Conservation (phyloP, 208 protist genomes). For the Trypanosomatidae sp. region DNA sequence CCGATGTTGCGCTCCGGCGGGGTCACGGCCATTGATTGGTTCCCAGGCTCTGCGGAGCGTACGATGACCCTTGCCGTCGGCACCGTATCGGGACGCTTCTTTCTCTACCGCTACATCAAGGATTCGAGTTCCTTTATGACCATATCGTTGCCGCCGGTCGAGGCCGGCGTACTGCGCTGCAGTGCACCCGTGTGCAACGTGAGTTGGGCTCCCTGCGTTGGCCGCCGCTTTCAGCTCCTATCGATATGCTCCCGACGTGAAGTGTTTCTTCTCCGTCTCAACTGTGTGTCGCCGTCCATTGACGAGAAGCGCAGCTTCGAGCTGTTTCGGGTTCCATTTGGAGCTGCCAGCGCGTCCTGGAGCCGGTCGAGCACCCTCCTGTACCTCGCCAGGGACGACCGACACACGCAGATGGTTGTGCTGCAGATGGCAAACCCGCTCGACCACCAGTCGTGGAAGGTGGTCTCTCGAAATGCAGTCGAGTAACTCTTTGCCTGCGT, state of each 20-base stretch:
- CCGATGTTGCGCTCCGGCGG: conserved; percentile 37
- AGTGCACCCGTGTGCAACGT: conserved; percentile 62
- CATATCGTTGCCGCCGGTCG: conserved; percentile 35
- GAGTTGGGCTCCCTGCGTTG: conserved; percentile 74
- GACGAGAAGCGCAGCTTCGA: conserved; percentile 54
- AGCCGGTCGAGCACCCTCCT: conserved; percentile 73
- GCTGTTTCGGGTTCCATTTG: conserved; percentile 53
- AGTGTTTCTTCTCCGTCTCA: conserved; percentile 78
- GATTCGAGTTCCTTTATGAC: conserved; percentile 55
- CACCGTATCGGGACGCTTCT: conserved; percentile 74
- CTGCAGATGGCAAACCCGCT: conserved; percentile 75
- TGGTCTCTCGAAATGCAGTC: conserved; percentile 32
- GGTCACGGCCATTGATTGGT: conserved; percentile 84
- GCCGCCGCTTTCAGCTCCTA: conserved; percentile 80
- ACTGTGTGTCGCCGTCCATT: conserved; percentile 74
- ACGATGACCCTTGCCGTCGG: conserved; percentile 85
- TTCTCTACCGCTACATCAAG: conserved; percentile 73
- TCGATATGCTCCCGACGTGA: conserved; percentile 73
- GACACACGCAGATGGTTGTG: conserved; percentile 44
- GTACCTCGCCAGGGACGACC: conserved; percentile 71
- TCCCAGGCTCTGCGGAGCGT: conserved; percentile 70
- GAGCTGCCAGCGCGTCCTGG: conserved; percentile 84
- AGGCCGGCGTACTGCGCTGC: conserved; percentile 33
- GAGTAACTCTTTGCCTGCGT: conserved; percentile 7
- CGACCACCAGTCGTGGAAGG: conserved; percentile 80